phyloP scores from a whole-genome alignment of 805 yeast genomes.

The Saccharomyces jurei region DNA sequence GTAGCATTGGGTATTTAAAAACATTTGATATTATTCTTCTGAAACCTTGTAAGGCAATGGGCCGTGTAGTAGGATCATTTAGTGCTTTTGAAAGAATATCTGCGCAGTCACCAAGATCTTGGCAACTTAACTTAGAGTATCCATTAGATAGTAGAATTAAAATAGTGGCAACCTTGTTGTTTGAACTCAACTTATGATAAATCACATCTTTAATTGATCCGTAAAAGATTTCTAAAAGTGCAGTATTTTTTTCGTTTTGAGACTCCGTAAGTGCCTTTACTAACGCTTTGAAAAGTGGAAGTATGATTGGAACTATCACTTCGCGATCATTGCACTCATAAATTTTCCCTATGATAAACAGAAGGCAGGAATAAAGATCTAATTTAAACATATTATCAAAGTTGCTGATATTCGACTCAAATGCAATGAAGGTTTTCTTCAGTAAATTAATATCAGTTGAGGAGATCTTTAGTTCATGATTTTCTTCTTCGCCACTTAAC shows the following conservation, averaged over 20 bases:
- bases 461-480: conserved; percentile 1
- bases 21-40: conserved; percentile 40
- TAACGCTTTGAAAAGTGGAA: conserved; percentile 44
- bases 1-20: conserved; percentile 24
- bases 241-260: conserved; percentile 20
- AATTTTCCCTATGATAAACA: conserved; percentile 53
- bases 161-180: conserved; percentile 36
- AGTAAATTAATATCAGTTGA: conserved; percentile 35
- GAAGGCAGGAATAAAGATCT: conserved; percentile 65
- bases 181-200: conserved; percentile 16
- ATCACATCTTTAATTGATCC: conserved; percentile 27
- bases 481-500: not conserved
- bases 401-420: conserved; percentile 53
- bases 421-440: conserved; percentile 41
- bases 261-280: conserved; percentile 25
- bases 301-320: conserved; percentile 41
- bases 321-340: conserved; percentile 37
- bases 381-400: conserved; percentile 62
- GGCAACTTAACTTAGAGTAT: conserved; percentile 25
- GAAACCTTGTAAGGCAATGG: conserved; percentile 52
- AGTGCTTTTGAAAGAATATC: conserved; percentile 33
- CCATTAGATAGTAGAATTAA: conserved; percentile 36
- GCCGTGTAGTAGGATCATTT: conserved; percentile 28
- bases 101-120: conserved; percentile 34
- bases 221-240: conserved; percentile 32